Base-by-base conservation (phyloP, 768 basidiomycete genomes). In the Cyclocybe cylindracea region DNA sequence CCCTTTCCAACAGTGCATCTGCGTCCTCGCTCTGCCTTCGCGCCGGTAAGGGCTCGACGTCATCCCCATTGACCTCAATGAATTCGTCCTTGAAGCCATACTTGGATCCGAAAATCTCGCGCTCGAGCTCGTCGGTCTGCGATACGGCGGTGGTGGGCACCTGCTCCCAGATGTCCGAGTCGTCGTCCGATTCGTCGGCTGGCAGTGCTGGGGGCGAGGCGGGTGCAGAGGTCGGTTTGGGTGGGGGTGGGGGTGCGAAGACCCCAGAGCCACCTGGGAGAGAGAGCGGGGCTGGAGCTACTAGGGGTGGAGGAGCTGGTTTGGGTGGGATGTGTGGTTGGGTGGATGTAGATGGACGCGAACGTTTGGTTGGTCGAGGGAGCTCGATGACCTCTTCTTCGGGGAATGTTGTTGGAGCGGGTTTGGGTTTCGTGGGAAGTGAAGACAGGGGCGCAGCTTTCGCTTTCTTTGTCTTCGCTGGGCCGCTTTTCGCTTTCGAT, bases 161-260 rank as follows among this genome's bases (percentile, higher is more conserved):
- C 39, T 71, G 67, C 50, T 84, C 81, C 83, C 82, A 85, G 13
- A 78, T 75, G 37, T 83, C 83, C 8, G 59, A 59, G 14, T 63
- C 59, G 10, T 60, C 60, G 7, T 53, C 53, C 5, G 54, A 48
- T 19, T 32, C 51, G 42, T 59, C 58, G 9, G 39, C 43, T 39
- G 52, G 46, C 35, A 36, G 52, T 5, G 48, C 24, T 10, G 48
- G 35, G 10, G 46, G 50, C 10, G 48, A 48, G 7, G 24, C 8
- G 7, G 41, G 45, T 16, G 39, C 37, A 10, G 50, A 36, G 35
- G 51, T 43, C 8, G 46, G 40, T 39, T 29, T 48, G 19, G 59
- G 55, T 29, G 51, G 45, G 4, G 58, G 55, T 14, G 55, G 55
- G 2, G 44, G 49, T 7, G 46, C 39, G 32, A 52, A 56, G 3